phyloP scores from a whole-genome alignment of 192 early-diverging fungal genomes.

The Podila minutissima region DNA sequence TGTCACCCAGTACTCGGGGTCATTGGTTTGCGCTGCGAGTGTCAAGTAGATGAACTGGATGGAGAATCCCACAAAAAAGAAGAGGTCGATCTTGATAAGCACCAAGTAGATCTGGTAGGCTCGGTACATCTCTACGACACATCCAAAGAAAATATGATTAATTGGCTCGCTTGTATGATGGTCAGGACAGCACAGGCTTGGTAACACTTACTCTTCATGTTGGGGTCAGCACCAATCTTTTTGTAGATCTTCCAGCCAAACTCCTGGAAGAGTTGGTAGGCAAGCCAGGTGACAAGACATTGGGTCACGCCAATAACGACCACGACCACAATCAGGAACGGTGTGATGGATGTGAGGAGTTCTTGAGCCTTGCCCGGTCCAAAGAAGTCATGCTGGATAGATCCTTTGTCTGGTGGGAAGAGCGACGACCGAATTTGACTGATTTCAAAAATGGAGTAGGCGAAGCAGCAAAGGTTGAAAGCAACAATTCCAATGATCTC shows the following conservation, averaged over 20 bases:
- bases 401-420: not conserved
- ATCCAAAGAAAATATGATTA: not conserved
- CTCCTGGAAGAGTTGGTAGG: slow-evolving; percentile 63
- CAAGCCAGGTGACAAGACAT: slow-evolving; percentile 59
- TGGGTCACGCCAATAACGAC: slow-evolving; percentile 65
- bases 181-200: too few species aligned
- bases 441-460: slow-evolving; percentile 77
- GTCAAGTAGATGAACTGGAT: slow-evolving; percentile 61
- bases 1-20: slow-evolving; percentile 62
- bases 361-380: slow-evolving; percentile 1
- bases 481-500: slow-evolving; percentile 74
- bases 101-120: slow-evolving; percentile 84
- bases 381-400: slow-evolving; percentile 1
- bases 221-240: slow-evolving; percentile 72
- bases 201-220: slow-evolving; percentile 59
- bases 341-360: slow-evolving; percentile 18
- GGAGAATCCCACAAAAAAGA: slow-evolving; percentile 82
- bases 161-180: too few species aligned
- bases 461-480: slow-evolving; percentile 73
- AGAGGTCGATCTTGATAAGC: slow-evolving; percentile 84
- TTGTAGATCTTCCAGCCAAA: slow-evolving; percentile 78
- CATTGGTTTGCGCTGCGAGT: slow-evolving; percentile 38
- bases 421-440: slow-evolving; percentile 61
- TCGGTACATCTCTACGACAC: slow-evolving; percentile 61
- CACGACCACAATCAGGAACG: slow-evolving; percentile 63